Conservation (phyloP, 164 flowering plant species). For the Stephania cephalantha region DNA sequence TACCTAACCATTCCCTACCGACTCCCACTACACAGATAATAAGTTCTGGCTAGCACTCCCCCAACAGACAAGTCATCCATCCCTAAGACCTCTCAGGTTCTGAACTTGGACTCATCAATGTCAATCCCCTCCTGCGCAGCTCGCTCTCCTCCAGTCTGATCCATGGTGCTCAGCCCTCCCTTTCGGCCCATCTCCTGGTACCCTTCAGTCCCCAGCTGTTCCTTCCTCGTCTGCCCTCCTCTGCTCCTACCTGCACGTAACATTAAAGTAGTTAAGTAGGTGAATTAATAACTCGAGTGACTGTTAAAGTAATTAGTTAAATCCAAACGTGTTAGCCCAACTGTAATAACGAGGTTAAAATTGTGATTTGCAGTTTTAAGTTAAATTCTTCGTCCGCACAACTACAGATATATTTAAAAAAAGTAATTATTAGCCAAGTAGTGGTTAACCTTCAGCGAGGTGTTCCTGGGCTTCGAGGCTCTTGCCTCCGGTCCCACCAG, state of each 20-base stretch:
- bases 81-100: too few relatives aligned
- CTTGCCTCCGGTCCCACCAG: conserved; percentile 78
- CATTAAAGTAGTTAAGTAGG: neutral
- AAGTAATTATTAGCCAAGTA: neutral
- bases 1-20: too few relatives aligned
- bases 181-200: conserved; percentile 62
- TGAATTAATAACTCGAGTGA: neutral
- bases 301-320: neutral
- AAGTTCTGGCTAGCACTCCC: neutral
- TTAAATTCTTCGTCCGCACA: neutral
- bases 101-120: conserved; percentile 61
- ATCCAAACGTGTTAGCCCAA: too few relatives aligned
- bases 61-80: too few relatives aligned
- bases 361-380: neutral
- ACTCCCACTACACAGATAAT: neutral
- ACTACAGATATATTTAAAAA: too few relatives aligned
- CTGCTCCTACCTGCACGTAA: conserved; percentile 44
- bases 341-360: too few relatives aligned
- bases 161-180: conserved; percentile 67
- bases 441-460: conserved; percentile 60
- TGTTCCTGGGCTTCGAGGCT: conserved; percentile 82
- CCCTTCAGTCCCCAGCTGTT: conserved; percentile 54
- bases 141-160: conserved; percentile 57
- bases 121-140: conserved; percentile 49
- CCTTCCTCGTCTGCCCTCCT: conserved; percentile 59